Percentiles rank a stretch among this genome's conserved stretches.
Evolutionary conservation across 1,284 basidiomycete species (phyloP).

Genomic region (Vanrija sp.): DNA sequence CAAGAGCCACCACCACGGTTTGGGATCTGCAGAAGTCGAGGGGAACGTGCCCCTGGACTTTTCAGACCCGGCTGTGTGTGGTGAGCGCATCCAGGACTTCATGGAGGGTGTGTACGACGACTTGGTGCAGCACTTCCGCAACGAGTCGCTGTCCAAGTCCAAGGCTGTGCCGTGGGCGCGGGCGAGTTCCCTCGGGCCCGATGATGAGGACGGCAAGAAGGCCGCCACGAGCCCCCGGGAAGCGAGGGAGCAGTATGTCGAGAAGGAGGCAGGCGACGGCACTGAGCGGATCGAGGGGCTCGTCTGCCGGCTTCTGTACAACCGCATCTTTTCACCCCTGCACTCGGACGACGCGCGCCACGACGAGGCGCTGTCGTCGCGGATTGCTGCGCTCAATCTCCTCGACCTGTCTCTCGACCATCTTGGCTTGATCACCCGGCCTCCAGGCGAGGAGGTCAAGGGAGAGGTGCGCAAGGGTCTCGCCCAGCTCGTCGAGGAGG

Average conservation of each 20-base stretch:
- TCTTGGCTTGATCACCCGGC: slow-evolving; percentile 70
- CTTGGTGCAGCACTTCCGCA: slow-evolving; percentile 46
- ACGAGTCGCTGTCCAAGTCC: slow-evolving; percentile 13
- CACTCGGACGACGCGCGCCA: slow-evolving; percentile 74
- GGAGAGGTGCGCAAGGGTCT: slow-evolving; percentile 56
- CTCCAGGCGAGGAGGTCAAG: slow-evolving; percentile 40
- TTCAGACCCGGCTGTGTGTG: slow-evolving; percentile 46
- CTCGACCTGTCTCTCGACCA: slow-evolving; percentile 80
- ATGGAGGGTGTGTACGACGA: slow-evolving; percentile 61
- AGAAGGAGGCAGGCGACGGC: slow-evolving; percentile 46
- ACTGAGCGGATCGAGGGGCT: slow-evolving; percentile 69
- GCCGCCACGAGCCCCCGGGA: neutral
- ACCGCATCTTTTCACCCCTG: slow-evolving; percentile 62
- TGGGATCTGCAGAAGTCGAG: neutral
- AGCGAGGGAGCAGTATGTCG: slow-evolving; percentile 46
- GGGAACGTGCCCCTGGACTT: slow-evolving; percentile 29
- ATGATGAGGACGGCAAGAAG: slow-evolving; percentile 15
- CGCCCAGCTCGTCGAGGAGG: slow-evolving; percentile 62
- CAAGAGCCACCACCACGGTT: slow-evolving; percentile 24
- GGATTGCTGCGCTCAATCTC: slow-evolving; percentile 84
- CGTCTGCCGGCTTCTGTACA: slow-evolving; percentile 68
- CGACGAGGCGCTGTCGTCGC: slow-evolving; percentile 79
- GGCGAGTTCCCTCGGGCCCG: slow-evolving; percentile 16
- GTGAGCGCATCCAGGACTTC: slow-evolving; percentile 67
- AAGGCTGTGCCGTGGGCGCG: slow-evolving; percentile 16